Conservation (phyloP, 2,329 filamentous ascomycete genomes). For the Cadophora gregata region DNA sequence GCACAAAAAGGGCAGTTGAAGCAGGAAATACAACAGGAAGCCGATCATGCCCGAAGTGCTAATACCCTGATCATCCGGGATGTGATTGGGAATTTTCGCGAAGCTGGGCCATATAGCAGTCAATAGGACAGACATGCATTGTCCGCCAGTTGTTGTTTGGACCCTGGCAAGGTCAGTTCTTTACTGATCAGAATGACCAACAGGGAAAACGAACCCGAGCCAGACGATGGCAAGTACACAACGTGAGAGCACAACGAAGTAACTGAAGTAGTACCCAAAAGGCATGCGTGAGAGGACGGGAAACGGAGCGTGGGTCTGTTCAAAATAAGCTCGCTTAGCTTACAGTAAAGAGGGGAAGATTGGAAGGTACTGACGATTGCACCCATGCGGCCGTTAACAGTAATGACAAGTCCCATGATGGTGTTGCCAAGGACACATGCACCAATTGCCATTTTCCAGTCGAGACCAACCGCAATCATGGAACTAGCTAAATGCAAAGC, state of each 20-base stretch:
- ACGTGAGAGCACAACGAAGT: constrained; percentile 49
- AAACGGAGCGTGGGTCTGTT: constrained; percentile 53
- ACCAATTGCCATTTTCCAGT: constrained; percentile 60
- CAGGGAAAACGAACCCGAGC: constrained; percentile 52
- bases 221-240: constrained; percentile 56
- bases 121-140: constrained; percentile 52
- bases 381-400: constrained; percentile 51
- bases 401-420: constrained; percentile 47
- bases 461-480: constrained; percentile 40
- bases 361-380: constrained; percentile 33
- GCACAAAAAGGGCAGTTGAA: constrained; percentile 53
- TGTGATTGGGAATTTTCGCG: constrained; percentile 56
- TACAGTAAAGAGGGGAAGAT: constrained; percentile 11
- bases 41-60: constrained; percentile 57
- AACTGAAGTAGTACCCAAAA: constrained; percentile 55
- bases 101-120: constrained; percentile 61
- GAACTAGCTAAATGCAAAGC: too few relatives aligned
- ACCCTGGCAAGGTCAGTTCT: constrained; percentile 50
- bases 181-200: not conserved
- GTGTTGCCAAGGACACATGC: constrained; percentile 51
- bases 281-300: constrained; percentile 52
- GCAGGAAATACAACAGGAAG: constrained; percentile 32
- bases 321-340: constrained; percentile 22
- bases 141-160: constrained; percentile 67
- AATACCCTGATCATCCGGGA: constrained; percentile 56